phyloP scores from a whole-genome alignment of 768 basidiomycete genomes.

The Calocera viscosa region DNA sequence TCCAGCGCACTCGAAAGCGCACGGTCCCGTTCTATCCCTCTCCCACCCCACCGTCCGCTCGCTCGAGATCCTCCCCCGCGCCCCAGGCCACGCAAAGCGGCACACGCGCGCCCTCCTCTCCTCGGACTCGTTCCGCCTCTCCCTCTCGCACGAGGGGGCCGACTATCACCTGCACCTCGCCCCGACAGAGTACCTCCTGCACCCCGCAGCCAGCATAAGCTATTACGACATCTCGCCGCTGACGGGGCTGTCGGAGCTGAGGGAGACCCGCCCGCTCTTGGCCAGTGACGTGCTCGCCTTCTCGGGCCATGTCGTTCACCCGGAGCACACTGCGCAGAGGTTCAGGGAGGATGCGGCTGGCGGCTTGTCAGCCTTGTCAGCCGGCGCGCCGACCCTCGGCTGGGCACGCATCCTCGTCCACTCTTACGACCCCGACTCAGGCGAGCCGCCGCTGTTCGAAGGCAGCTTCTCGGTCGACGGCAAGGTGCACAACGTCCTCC shows the following conservation, averaged over 20 bases:
- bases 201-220: slow-evolving; percentile 61
- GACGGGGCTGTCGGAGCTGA: slow-evolving; percentile 36
- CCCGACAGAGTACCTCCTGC: slow-evolving; percentile 66
- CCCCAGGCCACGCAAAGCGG: slow-evolving; percentile 27
- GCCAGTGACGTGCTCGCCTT: slow-evolving; percentile 55
- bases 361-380: slow-evolving; percentile 26
- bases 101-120: slow-evolving; percentile 35
- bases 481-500: slow-evolving; percentile 55
- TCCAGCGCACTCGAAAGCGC: not conserved
- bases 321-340: slow-evolving; percentile 39
- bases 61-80: slow-evolving; percentile 46
- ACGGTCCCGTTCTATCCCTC: not conserved
- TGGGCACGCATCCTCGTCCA: slow-evolving; percentile 71
- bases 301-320: slow-evolving; percentile 59
- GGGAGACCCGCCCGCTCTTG: slow-evolving; percentile 48
- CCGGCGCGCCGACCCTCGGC: slow-evolving; percentile 39
- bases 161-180: slow-evolving; percentile 60
- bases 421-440: slow-evolving; percentile 39
- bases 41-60: slow-evolving; percentile 39
- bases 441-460: slow-evolving; percentile 49
- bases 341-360: slow-evolving; percentile 54
- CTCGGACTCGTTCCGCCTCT: slow-evolving; percentile 59
- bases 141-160: slow-evolving; percentile 51
- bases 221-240: slow-evolving; percentile 44
- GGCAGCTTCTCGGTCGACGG: slow-evolving; percentile 64